Evolutionary conservation across 805 yeast species (phyloP).

Genomic region (Pichia paraexigua): DNA sequence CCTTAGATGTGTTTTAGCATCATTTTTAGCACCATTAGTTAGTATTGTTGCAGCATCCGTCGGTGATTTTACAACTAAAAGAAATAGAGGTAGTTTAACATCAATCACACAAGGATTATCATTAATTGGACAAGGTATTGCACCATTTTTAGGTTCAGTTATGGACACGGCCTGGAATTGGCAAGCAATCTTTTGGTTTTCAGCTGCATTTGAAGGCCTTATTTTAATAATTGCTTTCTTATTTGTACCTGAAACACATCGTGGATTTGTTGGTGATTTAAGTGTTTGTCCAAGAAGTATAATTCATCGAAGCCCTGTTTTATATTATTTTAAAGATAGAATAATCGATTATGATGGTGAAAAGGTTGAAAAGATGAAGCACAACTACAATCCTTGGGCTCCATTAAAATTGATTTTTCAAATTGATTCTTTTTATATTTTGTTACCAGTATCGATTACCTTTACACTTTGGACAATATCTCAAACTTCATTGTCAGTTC

Average conservation of each 20-base stretch:
- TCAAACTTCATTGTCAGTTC: constrained; percentile 56
- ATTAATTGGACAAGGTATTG: constrained; percentile 67
- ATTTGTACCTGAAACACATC: constrained; percentile 65
- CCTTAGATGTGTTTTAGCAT: constrained; percentile 68
- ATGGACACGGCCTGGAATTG: constrained; percentile 52
- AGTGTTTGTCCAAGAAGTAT: constrained; percentile 42
- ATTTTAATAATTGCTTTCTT: constrained; percentile 29
- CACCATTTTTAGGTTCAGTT: constrained; percentile 60
- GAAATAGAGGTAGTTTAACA: constrained; percentile 61
- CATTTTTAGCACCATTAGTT: constrained; percentile 68
- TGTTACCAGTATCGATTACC: constrained; percentile 53
- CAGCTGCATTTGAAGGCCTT: constrained; percentile 54
- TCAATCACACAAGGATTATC: constrained; percentile 61
- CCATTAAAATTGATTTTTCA: constrained; percentile 14
- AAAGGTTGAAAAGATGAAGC: constrained; percentile 10
- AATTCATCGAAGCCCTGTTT: constrained; percentile 39
- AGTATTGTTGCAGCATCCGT: constrained; percentile 63
- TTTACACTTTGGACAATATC: constrained; percentile 66
- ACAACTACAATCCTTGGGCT: constrained; percentile 22
- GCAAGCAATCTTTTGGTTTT: constrained; percentile 75
- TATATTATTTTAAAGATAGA: constrained; percentile 25
- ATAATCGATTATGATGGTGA: constrained; percentile 26
- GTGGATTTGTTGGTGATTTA: constrained; percentile 70
- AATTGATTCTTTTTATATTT: constrained; percentile 30
- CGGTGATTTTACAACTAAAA: constrained; percentile 63